Evolutionary conservation across 1,139 yeast genomes (phyloP), one percentile per base, ranked within the genome.

Genomic region (Taphrina wiesneri): DNA sequence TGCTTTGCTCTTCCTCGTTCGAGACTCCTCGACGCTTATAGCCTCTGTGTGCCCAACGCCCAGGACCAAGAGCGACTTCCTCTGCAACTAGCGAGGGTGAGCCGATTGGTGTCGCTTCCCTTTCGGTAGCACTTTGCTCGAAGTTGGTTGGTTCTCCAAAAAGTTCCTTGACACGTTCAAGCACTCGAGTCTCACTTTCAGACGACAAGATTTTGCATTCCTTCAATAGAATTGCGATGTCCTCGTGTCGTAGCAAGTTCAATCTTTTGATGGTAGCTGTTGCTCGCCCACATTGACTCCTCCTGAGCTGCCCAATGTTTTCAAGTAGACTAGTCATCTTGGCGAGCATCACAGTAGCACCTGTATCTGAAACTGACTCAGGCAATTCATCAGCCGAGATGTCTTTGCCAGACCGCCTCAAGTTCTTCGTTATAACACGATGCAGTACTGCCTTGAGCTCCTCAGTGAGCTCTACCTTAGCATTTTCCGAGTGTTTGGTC

Each of bases 351-450:
- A 54, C 59, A 13, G 7, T n/a, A 15, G 47, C 17, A 11, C 15
- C 25, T 21, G 26, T 11, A 7, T 21, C 9, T 9, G 34, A 17
- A 9, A 54, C 32, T 15, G 11, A 47, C 7, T 36, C 49, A 3
- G 46, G 49, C 36, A 54, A 43, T 11, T 54, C 47, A 41, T 54
- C 59, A 11, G 59, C 47, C 1, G 49, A 36, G 15, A 52, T 28
- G 3, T 52, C 28, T n/a, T 32, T 52, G 45, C 19, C 17, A 1
- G 30, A 21, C 13, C 19, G 13, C 45, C 43, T 30, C 41, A 32
- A 23, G 2, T 17, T 30, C 13, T 23, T 9, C 41, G 41, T 13
- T 6, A 52, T 34, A 4, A 7, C 34, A 17, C 45, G 32, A 39
- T 54, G 59, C 15, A 54, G 49, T 5, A 15, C 21, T 17, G 59